These are phyloP conservation scores for Moringa oleifera DNA, from an alignment of 345 rosid genomes.

Conservation along the genomic window DNA sequence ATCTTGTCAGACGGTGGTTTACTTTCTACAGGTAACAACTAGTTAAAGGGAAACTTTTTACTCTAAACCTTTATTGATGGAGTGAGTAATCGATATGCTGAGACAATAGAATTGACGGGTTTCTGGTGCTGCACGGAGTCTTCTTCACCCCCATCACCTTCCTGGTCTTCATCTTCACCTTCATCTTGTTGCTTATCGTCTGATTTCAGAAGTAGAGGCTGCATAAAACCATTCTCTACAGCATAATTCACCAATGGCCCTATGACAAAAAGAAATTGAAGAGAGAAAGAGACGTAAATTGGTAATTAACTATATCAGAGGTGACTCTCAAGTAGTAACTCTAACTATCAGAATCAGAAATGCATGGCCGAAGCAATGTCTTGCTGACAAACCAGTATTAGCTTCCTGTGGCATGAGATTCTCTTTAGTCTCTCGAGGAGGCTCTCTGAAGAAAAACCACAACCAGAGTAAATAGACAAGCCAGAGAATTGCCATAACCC, in stretches of 20 bases:
- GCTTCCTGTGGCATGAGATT: constrained; percentile 22
- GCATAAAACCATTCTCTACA: constrained; percentile 41
- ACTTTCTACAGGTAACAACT: background rate
- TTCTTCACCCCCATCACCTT: constrained; percentile 42
- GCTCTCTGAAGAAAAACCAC: constrained; percentile 63
- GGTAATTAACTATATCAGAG: too few species aligned
- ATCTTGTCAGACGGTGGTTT: too few species aligned
- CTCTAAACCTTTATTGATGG: constrained; percentile 62
- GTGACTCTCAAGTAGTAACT: too few species aligned
- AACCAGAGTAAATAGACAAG: constrained; percentile 52
- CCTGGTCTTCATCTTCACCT: constrained; percentile 40
- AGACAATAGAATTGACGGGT: constrained; percentile 54
- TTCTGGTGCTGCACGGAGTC: constrained; percentile 31
- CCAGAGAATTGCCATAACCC: constrained; percentile 77
- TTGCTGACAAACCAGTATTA: constrained; percentile 34
- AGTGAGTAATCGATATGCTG: constrained; percentile 68
- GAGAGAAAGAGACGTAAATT: too few species aligned
- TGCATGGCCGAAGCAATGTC: background rate
- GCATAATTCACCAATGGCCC: constrained; percentile 36
- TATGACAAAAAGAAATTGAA: constrained; percentile 14
- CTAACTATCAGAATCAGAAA: background rate
- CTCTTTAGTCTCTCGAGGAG: constrained; percentile 32
- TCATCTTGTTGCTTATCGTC: constrained; percentile 33
- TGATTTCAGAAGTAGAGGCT: constrained; percentile 39
- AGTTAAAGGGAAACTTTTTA: background rate